These are phyloP conservation scores for Cokeromyces recurvatus DNA, from an alignment of 371 early-diverging fungal genomes.

Conservation along the genomic window DNA sequence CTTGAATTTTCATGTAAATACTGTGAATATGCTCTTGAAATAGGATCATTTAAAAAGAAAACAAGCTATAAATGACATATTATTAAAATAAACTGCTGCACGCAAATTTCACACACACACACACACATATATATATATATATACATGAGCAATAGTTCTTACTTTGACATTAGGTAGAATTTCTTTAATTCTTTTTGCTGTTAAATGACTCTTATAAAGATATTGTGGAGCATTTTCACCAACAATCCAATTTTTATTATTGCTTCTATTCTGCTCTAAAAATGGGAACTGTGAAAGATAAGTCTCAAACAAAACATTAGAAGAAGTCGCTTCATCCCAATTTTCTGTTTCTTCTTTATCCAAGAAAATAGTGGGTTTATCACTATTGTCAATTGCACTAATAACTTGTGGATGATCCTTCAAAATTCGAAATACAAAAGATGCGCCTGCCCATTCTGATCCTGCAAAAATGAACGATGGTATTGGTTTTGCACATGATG, in stretches of 20 bases:
- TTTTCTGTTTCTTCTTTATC: not conserved
- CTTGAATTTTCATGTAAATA: constrained; percentile 30
- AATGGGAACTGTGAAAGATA: constrained; percentile 35
- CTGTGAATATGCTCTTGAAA: constrained; percentile 52
- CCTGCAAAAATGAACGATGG: constrained; percentile 60
- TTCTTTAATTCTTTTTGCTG: constrained; percentile 34
- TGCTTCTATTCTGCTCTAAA: constrained; percentile 10
- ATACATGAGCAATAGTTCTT: not conserved
- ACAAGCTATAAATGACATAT: constrained; percentile 25
- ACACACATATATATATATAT: too few species aligned
- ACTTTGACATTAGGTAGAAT: constrained; percentile 37
- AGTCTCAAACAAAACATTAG: constrained; percentile 32
- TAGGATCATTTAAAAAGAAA: constrained; percentile 52
- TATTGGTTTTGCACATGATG: constrained; percentile 49
- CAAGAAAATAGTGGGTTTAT: not conserved
- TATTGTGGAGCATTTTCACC: constrained; percentile 44
- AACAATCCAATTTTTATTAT: constrained; percentile 18
- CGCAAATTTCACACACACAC: too few species aligned
- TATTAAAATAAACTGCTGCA: too few species aligned
- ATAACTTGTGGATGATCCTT: constrained; percentile 48
- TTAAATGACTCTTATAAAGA: constrained; percentile 29
- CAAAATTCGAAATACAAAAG: constrained; percentile 41
- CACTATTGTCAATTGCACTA: constrained; percentile 18
- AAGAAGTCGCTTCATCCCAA: constrained; percentile 10
- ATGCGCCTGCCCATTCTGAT: constrained; percentile 44